Percentiles rank a stretch among this genome's conserved stretches.
Conservation (phyloP, 2,329 filamentous ascomycete genomes). For the Cladosporium colombiae region DNA sequence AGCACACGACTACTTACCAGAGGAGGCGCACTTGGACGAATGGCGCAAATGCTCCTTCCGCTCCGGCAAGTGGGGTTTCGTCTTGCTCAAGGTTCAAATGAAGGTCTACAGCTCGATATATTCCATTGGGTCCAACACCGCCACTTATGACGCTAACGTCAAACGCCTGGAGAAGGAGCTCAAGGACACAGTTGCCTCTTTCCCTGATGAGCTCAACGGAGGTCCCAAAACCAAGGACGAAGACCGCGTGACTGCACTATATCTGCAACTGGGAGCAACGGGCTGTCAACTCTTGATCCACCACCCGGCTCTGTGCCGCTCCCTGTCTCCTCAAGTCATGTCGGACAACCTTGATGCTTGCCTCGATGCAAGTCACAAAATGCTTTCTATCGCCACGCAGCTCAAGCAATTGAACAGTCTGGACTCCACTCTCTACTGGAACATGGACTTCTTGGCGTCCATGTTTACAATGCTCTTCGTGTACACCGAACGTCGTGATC, state of each 20-base stretch:
- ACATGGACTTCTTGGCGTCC: constrained; percentile 70
- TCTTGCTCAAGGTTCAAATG: constrained; percentile 65
- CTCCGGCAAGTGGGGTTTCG: constrained; percentile 66
- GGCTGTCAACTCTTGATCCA: constrained; percentile 54
- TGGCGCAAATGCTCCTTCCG: constrained; percentile 65
- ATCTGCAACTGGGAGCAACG: constrained; percentile 51
- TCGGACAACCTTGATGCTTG: constrained; percentile 58
- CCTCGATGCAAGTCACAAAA: constrained; percentile 64
- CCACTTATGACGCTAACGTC: constrained; percentile 62
- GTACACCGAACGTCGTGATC: constrained; percentile 65
- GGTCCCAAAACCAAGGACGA: constrained; percentile 47
- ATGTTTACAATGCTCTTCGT: constrained; percentile 72
- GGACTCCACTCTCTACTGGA: constrained; percentile 77
- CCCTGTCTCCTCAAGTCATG: constrained; percentile 60
- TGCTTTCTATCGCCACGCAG: constrained; percentile 61
- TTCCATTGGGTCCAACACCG: constrained; percentile 62
- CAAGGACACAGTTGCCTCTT: constrained; percentile 61
- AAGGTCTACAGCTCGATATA: constrained; percentile 79
- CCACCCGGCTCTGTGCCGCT: constrained; percentile 54
- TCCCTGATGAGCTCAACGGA: constrained; percentile 63
- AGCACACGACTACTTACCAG: constrained; percentile 69
- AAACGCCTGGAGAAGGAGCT: constrained; percentile 66
- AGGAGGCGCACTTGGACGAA: constrained; percentile 51
- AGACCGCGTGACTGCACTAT: constrained; percentile 50
- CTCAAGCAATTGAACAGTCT: constrained; percentile 66